Evolutionary conservation across 345 rosid genomes (phyloP).

Genomic region (Lepidium aucheri): DNA sequence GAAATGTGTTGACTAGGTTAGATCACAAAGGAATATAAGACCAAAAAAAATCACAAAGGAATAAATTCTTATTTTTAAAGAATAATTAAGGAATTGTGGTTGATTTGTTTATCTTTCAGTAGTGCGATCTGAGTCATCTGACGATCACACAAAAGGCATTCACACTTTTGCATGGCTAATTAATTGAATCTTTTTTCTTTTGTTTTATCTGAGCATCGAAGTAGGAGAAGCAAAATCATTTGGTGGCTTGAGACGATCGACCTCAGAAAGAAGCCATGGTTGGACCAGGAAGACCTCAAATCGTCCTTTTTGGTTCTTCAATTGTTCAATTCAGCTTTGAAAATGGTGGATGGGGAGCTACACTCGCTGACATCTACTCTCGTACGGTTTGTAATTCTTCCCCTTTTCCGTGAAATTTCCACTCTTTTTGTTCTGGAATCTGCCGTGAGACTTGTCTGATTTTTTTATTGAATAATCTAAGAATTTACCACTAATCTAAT

Average conservation of each 20-base stretch:
- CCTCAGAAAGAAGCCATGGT: conserved; percentile 44
- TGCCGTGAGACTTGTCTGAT: too few species aligned
- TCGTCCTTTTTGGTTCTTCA: conserved; percentile 93
- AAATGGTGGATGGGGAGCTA: conserved; percentile 74
- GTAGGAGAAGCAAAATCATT: background rate
- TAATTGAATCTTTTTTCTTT: background rate
- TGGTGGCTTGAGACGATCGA: background rate
- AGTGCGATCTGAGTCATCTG: background rate
- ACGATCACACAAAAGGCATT: background rate
- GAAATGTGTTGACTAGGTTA: background rate
- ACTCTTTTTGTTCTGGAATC: too few species aligned
- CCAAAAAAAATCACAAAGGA: background rate
- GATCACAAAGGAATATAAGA: too few species aligned
- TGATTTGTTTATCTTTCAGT: background rate
- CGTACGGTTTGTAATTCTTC: conserved; percentile 43
- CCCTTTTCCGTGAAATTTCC: background rate
- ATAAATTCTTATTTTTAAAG: background rate
- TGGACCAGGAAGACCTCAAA: conserved; percentile 76
- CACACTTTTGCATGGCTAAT: background rate
- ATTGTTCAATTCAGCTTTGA: conserved; percentile 69
- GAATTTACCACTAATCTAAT: too few species aligned
- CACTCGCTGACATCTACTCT: conserved; percentile 65
- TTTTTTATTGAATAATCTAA: too few species aligned
- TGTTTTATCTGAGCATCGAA: background rate
- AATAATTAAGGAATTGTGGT: background rate